Evolutionary conservation across 371 early-diverging fungal genomes (phyloP), one percentile per base, ranked within the genome.

Genomic region (Haplosporangium sp.): DNA sequence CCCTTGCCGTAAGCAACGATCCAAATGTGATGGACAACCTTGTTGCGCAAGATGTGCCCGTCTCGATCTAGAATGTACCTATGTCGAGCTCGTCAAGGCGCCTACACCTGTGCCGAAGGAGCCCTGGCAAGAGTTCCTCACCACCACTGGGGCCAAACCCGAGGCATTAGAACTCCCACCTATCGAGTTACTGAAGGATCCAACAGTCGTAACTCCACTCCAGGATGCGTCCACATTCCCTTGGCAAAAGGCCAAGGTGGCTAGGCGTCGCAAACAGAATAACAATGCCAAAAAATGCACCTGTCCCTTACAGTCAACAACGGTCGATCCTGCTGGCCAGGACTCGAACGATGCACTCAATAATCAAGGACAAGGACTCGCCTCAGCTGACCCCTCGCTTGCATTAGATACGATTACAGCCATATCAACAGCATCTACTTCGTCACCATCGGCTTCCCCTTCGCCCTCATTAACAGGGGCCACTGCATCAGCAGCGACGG

Each of bases 121-220:
- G 42, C 73, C 80, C 12, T 79, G 80, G 80, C 69, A 79, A 69
- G 80, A 79, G 66, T 79, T 79, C 37, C 73, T 79, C 18, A 55
- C 43, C 12, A 79, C 73, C 29, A 79, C 80, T 2, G 80, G 80
- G 16, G 69, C 80, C 11, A 79, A 79, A 43, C 73, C 73, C 6
- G 80, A 79, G 46, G 69, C 63, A 11, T 36, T 79, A 21, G 73
- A 62, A 16, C 62, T 53, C 43, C 56, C 66, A 5, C 69, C 73
- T 6, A 59, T 59, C 29, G 80, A 73, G 29, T 69, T 73, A 1
- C 56, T 79, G n/a, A 79, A 69, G n/a, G 73, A 79, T 18, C 21
- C 52, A 18, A 38, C 73, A 1, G 21, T 48, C 21, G 57, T 42
- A 5, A 64, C 69, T 20, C 29, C 29, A 29, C 53, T 72, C 6